phyloP scores from a whole-genome alignment of 2,329 filamentous ascomycete genomes.

The Cordyceps cateniannulata region DNA sequence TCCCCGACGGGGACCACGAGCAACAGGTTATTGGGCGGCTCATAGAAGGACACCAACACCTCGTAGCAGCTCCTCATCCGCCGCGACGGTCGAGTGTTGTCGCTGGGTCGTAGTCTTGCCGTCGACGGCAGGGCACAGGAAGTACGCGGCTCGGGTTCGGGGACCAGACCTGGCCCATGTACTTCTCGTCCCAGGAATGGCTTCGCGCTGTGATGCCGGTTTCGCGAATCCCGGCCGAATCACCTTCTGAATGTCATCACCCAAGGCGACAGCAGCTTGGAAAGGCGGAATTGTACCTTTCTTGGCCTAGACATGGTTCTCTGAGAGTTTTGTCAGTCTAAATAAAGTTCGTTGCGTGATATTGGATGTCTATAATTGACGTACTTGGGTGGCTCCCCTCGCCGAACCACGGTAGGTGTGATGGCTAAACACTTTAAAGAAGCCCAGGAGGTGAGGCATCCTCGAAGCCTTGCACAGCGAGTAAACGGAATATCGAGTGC shows the following conservation, averaged over 20 bases:
- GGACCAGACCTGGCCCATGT: too few species aligned
- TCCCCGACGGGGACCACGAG: slow-evolving; percentile 73
- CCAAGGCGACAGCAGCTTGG: background rate
- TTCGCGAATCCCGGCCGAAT: background rate
- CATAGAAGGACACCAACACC: slow-evolving; percentile 44
- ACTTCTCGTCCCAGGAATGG: background rate
- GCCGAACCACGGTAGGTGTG: too few species aligned
- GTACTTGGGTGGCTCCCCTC: too few species aligned
- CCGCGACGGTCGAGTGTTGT: slow-evolving; percentile 59
- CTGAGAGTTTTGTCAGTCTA: too few species aligned
- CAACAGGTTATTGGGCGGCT: slow-evolving; percentile 44
- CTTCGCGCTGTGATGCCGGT: background rate
- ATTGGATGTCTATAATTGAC: too few species aligned
- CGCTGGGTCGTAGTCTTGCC: slow-evolving; percentile 74
- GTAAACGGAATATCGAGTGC: background rate
- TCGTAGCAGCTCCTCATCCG: slow-evolving; percentile 34
- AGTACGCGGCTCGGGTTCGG: too few species aligned
- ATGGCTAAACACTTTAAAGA: too few species aligned
- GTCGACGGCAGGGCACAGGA: slow-evolving; percentile 49
- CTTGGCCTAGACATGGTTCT: too few species aligned
- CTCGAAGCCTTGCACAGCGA: too few species aligned
- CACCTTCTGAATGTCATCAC: background rate
- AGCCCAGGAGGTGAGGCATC: too few species aligned
- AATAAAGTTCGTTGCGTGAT: too few species aligned
- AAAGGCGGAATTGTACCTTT: too few species aligned